These are phyloP conservation scores for Solanum phureja DNA, from an alignment of 257 asterid genomes.

Conservation along the genomic window DNA sequence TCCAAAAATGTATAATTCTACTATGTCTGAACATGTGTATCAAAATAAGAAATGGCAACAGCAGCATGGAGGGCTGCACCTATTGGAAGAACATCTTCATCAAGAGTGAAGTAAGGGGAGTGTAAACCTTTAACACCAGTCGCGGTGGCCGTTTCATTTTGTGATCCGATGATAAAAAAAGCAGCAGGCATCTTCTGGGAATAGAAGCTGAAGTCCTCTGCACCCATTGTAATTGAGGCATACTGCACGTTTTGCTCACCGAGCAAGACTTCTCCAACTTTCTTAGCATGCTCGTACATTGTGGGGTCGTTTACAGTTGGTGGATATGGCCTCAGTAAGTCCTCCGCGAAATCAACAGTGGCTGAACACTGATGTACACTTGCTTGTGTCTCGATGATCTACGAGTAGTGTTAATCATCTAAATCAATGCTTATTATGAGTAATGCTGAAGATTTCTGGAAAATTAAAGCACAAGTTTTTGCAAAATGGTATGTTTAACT, in stretches of 20 bases:
- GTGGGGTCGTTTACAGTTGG: constrained; percentile 48
- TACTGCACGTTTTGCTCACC: constrained; percentile 39
- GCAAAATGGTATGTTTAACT: neutral
- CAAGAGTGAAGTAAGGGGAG: constrained; percentile 50
- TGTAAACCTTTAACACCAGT: constrained; percentile 31
- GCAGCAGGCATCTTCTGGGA: constrained; percentile 55
- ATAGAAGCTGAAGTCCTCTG: constrained; percentile 89
- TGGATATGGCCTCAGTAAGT: constrained; percentile 40
- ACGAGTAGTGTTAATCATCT: neutral
- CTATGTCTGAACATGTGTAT: constrained; percentile 11
- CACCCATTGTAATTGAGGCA: constrained; percentile 35
- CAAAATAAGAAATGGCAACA: constrained; percentile 58
- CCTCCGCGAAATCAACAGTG: constrained; percentile 50
- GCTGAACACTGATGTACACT: constrained; percentile 57
- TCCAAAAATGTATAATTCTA: neutral
- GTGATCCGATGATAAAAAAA: constrained; percentile 37
- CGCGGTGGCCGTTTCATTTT: constrained; percentile 27
- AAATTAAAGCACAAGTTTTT: neutral
- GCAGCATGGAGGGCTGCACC: constrained; percentile 91
- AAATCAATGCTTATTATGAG: neutral
- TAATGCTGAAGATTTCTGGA: neutral
- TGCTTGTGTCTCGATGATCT: constrained; percentile 76
- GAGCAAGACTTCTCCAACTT: constrained; percentile 43
- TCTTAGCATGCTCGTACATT: constrained; percentile 53
- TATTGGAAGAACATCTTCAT: constrained; percentile 55